A percentile compares a stretch with the other conserved stretches of the same genome.
Evolutionary conservation across 164 flowering plant genomes (phyloP).

Genomic region (Echeveria elegans): DNA sequence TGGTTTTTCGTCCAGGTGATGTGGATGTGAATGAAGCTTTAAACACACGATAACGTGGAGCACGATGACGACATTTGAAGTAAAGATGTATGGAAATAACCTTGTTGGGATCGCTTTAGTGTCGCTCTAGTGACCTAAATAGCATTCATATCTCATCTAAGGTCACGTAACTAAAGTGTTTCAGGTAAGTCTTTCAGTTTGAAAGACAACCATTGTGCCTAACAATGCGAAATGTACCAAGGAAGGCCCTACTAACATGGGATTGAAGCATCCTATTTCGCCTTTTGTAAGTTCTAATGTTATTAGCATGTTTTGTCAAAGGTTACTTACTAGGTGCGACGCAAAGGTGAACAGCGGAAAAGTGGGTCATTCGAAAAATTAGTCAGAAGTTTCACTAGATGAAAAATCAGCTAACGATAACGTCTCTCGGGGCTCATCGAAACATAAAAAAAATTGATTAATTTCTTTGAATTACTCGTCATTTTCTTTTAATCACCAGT

Average conservation of each 20-base stretch:
- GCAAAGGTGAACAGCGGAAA: not conserved
- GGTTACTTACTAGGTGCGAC: not conserved
- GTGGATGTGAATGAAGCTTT: not conserved
- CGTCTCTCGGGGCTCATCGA: no score
- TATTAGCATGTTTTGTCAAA: not conserved
- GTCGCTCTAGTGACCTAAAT: not conserved
- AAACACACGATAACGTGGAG: not conserved
- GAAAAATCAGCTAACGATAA: not conserved
- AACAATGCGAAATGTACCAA: not conserved
- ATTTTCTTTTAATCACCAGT: no score
- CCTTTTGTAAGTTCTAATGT: not conserved
- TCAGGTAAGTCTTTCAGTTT: not conserved
- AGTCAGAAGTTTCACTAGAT: not conserved
- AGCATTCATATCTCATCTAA: no score
- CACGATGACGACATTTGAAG: not conserved
- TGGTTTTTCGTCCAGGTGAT: not conserved
- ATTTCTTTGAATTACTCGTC: no score
- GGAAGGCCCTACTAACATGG: conserved; percentile 3
- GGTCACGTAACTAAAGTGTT: not conserved
- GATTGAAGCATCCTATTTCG: not conserved
- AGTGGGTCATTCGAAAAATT: not conserved
- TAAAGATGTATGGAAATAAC: not conserved
- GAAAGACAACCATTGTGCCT: not conserved
- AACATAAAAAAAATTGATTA: no score
- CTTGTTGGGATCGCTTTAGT: conserved; percentile 6